Conservation (phyloP, 768 basidiomycete species). For the Hemileccinum impolitum region DNA sequence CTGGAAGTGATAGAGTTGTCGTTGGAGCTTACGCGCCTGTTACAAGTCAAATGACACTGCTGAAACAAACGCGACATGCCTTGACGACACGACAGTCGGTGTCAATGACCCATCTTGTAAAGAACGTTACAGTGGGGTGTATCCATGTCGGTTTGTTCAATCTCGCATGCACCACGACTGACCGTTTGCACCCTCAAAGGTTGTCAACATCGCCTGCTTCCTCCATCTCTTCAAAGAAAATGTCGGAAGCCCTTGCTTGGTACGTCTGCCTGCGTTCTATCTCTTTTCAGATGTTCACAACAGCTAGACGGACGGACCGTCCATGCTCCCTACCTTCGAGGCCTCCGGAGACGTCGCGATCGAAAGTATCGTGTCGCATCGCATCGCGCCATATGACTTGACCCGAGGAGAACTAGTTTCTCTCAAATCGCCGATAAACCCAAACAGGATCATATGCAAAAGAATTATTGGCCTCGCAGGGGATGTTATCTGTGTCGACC, state of each 20-base stretch:
- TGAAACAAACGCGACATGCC: too few species aligned
- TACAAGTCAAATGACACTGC: background rate
- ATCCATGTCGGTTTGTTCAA: conserved; percentile 22
- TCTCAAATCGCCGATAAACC: conserved; percentile 66
- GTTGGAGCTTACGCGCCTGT: background rate
- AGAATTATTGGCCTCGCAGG: conserved; percentile 88
- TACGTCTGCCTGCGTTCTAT: conserved; percentile 27
- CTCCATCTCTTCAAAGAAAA: conserved; percentile 64
- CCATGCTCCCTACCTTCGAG: conserved; percentile 78
- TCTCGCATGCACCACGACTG: background rate
- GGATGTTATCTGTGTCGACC: conserved; percentile 86
- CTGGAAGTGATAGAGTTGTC: background rate
- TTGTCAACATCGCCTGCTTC: conserved; percentile 52
- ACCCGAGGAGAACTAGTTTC: conserved; percentile 76
- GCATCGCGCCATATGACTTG: conserved; percentile 48
- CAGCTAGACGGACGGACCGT: conserved; percentile 63
- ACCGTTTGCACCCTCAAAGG: conserved; percentile 35
- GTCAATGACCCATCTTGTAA: conserved; percentile 4
- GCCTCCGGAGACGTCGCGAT: conserved; percentile 56
- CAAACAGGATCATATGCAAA: conserved; percentile 74
- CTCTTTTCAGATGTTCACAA: conserved; percentile 1
- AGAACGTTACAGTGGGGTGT: conserved; percentile 23
- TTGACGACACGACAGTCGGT: too few species aligned
- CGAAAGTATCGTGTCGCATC: conserved; percentile 57
- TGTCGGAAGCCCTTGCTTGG: conserved; percentile 53